Evolutionary conservation across 352 stramenopile species (phyloP).

Genomic region (Phytophthora pluvialis): DNA sequence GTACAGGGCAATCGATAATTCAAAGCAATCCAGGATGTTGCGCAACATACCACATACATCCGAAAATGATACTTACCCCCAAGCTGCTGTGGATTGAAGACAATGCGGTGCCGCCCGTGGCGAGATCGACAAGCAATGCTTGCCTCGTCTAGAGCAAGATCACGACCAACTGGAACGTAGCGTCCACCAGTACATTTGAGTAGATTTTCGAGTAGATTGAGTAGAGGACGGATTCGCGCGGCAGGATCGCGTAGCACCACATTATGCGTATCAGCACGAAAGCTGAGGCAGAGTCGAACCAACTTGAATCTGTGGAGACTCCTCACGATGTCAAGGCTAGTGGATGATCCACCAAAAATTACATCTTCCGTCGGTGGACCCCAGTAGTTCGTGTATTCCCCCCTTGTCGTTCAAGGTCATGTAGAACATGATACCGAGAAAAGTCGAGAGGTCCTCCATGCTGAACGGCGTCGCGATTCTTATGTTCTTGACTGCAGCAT

Average conservation of each 20-base stretch:
- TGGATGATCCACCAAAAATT: slow-evolving; percentile 6
- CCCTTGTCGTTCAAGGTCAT: slow-evolving; percentile 17
- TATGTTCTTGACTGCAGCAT: slow-evolving; percentile 6
- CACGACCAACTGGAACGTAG: slow-evolving; percentile 30
- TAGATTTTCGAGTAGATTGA: slow-evolving; percentile 44
- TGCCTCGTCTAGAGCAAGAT: slow-evolving; percentile 39
- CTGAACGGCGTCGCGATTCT: slow-evolving; percentile 9
- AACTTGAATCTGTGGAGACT: slow-evolving; percentile 18
- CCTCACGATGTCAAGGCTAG: slow-evolving; percentile 10
- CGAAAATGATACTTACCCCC: no score
- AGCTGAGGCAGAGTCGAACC: slow-evolving; percentile 12
- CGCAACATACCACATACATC: no score
- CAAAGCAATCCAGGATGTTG: no score
- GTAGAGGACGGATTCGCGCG: slow-evolving; percentile 25
- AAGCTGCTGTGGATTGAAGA: no score
- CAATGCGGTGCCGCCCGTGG: no score
- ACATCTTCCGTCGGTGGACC: slow-evolving; percentile 16
- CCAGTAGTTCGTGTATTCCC: no score
- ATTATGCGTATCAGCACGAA: background rate
- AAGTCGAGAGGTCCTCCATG: slow-evolving; percentile 15
- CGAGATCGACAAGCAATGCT: slow-evolving; percentile 34
- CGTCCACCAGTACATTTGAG: slow-evolving; percentile 12
- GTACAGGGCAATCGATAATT: no score
- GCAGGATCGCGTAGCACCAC: slow-evolving; percentile 6
- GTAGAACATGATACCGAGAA: slow-evolving; percentile 22